Evolutionary conservation across 176 grass and related monocot genomes (phyloP), one percentile per base, ranked within the genome.

Genomic region (Canna indica): DNA sequence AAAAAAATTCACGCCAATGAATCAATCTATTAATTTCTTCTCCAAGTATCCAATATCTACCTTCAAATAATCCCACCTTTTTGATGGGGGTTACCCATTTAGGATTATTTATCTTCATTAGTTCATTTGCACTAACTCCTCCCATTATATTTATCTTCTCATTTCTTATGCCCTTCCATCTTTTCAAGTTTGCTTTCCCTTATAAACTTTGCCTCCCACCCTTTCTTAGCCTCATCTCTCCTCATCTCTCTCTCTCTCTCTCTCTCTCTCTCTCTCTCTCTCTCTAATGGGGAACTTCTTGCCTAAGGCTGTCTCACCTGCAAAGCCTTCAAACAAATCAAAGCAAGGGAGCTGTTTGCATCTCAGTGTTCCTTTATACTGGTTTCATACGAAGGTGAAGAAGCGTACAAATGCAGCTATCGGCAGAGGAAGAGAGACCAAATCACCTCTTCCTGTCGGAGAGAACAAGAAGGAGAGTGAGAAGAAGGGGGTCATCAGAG

Each of bases 401-500:
- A 59, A 41, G 35, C 14, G 34, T 34, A 22, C 11, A 13, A 20
- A 44, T 12, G 65, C 35, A 16, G 69, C 48, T 44, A 28, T 12
- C 10, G 9, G n/a, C 14, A 42, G 5, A 38, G 13, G 11, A 29
- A 47, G 38, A 45, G 42, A 15, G 3, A 1, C 10, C 4, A 30
- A 3, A 5, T 3, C 38, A 27, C 12, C 10, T 26, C 10, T 25
- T 47, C 39, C 38, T 15, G 36, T 1, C 28, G 20, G 18, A 22
- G 27, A 7, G 26, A 11, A 15, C 28, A 17, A 4, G 17, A 22
- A 32, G 52, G 33, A 41, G 50, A 59, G n/a, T 4, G 11, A 57
- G 20, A 58, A 73, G 71, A 39, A 73, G 71, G 71, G 71, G 34
- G n/a, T 59, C n/a, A 3, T 29, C 52, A 73, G 71, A 50, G 50